A percentile compares a stretch with the other conserved stretches of the same genome.
phyloP scores from a whole-genome alignment of 1,284 basidiomycete species.

The Boletus chippewaensis region DNA sequence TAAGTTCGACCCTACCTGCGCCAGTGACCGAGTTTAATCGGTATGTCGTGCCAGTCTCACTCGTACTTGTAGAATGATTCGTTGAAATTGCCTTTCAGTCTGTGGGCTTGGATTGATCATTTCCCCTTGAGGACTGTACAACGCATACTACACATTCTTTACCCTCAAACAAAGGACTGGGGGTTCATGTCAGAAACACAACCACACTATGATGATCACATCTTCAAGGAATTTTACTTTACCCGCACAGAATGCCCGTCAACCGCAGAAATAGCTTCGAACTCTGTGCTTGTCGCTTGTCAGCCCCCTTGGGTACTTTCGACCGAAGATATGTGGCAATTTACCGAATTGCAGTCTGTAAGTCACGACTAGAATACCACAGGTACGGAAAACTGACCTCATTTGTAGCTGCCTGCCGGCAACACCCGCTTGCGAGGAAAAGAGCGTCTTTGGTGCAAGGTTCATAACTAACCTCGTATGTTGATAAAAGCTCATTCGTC shows the following conservation, averaged over 20 bases:
- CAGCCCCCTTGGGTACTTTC: constrained; percentile 47
- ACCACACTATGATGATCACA: constrained; percentile 31
- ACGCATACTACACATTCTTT: constrained; percentile 38
- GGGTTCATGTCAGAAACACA: constrained; percentile 25
- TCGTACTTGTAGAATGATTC: not conserved
- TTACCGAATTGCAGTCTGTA: constrained; percentile 34
- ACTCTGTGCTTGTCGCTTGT: constrained; percentile 37
- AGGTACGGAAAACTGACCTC: constrained; percentile 1
- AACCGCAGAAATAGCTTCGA: constrained; percentile 23
- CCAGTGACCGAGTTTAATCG: constrained; percentile 33
- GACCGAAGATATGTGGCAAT: constrained; percentile 36
- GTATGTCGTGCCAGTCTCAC: constrained; percentile 12
- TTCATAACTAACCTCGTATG: constrained; percentile 13
- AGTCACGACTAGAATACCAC: constrained; percentile 9
- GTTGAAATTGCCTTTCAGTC: constrained; percentile 22
- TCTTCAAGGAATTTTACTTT: constrained; percentile 38
- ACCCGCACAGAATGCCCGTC: constrained; percentile 19
- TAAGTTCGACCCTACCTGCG: constrained; percentile 23
- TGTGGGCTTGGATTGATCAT: constrained; percentile 37
- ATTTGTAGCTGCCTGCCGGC: constrained; percentile 24
- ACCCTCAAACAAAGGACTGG: constrained; percentile 33
- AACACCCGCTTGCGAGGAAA: constrained; percentile 29
- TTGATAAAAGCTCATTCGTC: constrained; percentile 7
- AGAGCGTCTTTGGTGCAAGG: constrained; percentile 44
- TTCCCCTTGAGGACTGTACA: constrained; percentile 40